Base-by-base conservation (phyloP, 768 basidiomycete species). In the Podaxis sp. region DNA sequence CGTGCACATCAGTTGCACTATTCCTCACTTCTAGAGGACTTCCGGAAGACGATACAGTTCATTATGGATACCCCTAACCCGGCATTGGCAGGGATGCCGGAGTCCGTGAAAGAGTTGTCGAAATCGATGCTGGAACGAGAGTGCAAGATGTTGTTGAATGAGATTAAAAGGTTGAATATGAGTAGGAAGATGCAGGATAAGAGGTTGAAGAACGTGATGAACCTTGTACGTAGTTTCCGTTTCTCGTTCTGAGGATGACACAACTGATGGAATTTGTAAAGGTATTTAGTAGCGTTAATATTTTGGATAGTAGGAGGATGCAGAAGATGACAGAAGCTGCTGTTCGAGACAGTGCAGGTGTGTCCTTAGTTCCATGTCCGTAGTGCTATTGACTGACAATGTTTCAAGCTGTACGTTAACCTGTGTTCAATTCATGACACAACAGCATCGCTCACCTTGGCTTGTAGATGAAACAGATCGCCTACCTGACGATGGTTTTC, bases 1-100 rank as follows among this genome's bases (percentile, higher is more conserved):
- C 82, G 82, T 43, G 83, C 84, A 0, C 82, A 83, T 66, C 75
- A 82, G 8, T 72, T 85, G 15, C 80, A 84, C 64, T 82, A 84
- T 64, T 75, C 75, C 2, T 75, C 76, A 5, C 76, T 85, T 27
- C 74, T 85, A 6, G 74, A 78, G 2, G 77, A 83, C 63, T 83
- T 85, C 58, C 67, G 69, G 17, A 79, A 81, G 64, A 77, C 80
- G 1, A 77, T 85, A 4, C 27, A 66, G 1, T 85, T 85, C 54
- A 72, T 85, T 19, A 66, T 70, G 27, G 69, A 75, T 15, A 80
- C 79, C 0, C 60, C 55, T 6, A 81, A 84, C 64, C 82, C 79
- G 2, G 75, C 75, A 12, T 68, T 81, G 68, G 64, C 47, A 2
- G 57, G 43, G 22, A 46, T 60, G 29, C 9, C 22, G 7, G 25